Percentiles rank a stretch among this genome's conserved stretches.
Conservation (phyloP, 2,329 filamentous ascomycete genomes). For the Alternaria conjuncta region DNA sequence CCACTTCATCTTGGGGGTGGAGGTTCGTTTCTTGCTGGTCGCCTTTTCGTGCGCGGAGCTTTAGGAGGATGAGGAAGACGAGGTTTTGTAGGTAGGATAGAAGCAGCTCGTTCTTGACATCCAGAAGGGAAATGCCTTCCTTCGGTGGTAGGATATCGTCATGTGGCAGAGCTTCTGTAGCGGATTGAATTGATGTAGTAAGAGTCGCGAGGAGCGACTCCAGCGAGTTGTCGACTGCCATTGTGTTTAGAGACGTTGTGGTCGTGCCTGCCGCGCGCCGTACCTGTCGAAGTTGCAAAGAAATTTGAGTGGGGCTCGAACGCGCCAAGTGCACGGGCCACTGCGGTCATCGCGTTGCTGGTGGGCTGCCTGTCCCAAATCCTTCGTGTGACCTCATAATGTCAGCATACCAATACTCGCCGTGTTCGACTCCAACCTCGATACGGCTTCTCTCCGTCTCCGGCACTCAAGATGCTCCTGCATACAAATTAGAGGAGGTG, state of each 20-base stretch:
- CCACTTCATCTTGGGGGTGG: constrained; percentile 69
- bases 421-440: background rate
- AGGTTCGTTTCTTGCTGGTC: constrained; percentile 45
- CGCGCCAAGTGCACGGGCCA: constrained; percentile 3
- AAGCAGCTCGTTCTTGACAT: constrained; percentile 96
- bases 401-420: background rate
- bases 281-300: constrained; percentile 14
- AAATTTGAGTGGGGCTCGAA: constrained; percentile 19
- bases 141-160: constrained; percentile 72
- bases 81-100: constrained; percentile 95
- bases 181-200: constrained; percentile 69
- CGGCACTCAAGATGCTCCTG: background rate
- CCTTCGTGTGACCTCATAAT: background rate
- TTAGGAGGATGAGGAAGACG: constrained; percentile 83
- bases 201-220: constrained; percentile 52
- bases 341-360: background rate
- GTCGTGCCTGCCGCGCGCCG: constrained; percentile 5
- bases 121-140: constrained; percentile 91
- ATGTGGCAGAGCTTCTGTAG: constrained; percentile 59
- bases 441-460: background rate
- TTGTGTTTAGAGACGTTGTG: constrained; percentile 15
- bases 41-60: constrained; percentile 61
- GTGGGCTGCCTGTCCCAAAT: background rate
- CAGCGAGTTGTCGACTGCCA: constrained; percentile 50
- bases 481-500: background rate